Evolutionary conservation across 2,329 filamentous ascomycete species (phyloP).

Genomic region (Dothideomycetes sp.): DNA sequence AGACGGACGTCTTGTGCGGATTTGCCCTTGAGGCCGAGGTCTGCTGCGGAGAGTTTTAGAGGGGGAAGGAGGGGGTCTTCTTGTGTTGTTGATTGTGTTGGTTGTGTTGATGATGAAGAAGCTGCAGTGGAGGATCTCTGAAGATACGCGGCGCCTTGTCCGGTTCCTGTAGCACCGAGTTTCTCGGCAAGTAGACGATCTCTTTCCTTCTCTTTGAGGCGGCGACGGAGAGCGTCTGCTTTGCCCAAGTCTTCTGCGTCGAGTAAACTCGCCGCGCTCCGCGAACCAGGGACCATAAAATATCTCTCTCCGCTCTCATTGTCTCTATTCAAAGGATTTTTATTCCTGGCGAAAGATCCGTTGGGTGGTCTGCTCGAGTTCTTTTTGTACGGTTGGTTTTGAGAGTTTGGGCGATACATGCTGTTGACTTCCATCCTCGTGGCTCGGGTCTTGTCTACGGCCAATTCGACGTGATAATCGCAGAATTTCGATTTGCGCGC

Average conservation of each 20-base stretch:
- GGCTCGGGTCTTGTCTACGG: constrained; percentile 60
- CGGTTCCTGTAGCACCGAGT: constrained; percentile 54
- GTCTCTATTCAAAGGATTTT: constrained; percentile 23
- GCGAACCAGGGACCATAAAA: constrained; percentile 20
- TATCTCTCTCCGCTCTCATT: constrained; percentile 18
- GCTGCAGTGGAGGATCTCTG: constrained; percentile 22
- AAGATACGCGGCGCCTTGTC: constrained; percentile 65
- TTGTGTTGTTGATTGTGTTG: constrained; percentile 5
- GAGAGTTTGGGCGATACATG: constrained; percentile 33
- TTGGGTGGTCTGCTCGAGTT: neutral
- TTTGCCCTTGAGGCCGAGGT: constrained; percentile 36
- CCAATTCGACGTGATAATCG: constrained; percentile 81
- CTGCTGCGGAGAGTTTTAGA: constrained; percentile 23
- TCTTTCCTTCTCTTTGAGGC: constrained; percentile 48
- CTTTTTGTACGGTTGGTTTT: constrained; percentile 15
- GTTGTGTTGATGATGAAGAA: constrained; percentile 15
- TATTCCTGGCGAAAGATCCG: neutral
- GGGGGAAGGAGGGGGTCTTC: constrained; percentile 14
- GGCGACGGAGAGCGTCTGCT: constrained; percentile 48
- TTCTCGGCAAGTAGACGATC: constrained; percentile 64
- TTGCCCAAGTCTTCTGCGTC: constrained; percentile 49
- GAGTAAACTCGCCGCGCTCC: constrained; percentile 51
- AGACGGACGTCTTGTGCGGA: constrained; percentile 35
- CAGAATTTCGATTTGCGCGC: constrained; percentile 80
- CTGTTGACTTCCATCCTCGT: constrained; percentile 71